A percentile compares a stretch with the other conserved stretches of the same genome.
Evolutionary conservation across 2,329 filamentous ascomycete genomes (phyloP).

Genomic region (Endocalyx cinctus): DNA sequence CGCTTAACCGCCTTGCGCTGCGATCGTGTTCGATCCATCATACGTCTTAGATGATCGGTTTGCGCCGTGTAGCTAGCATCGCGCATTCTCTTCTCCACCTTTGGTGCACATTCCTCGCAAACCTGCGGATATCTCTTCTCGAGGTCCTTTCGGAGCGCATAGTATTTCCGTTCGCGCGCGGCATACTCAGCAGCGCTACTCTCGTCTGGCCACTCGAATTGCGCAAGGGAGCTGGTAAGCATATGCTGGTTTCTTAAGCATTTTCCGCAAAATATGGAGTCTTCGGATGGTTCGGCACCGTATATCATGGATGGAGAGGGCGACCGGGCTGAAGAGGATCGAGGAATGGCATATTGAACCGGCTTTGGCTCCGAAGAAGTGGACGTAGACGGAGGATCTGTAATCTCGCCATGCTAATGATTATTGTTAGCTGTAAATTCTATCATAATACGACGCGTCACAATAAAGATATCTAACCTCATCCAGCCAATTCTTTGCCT

Average conservation of each 20-base stretch:
- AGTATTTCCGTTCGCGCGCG: slow-evolving; percentile 63
- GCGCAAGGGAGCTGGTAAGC: slow-evolving; percentile 68
- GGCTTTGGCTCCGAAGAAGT: slow-evolving; percentile 39
- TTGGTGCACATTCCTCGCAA: slow-evolving; percentile 74
- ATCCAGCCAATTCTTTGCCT: slow-evolving; percentile 85
- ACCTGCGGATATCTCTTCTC: slow-evolving; percentile 86
- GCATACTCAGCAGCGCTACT: slow-evolving; percentile 63
- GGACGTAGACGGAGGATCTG: slow-evolving; percentile 70
- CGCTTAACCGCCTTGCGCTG: slow-evolving; percentile 37
- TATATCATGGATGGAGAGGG: slow-evolving; percentile 25
- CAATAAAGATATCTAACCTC: slow-evolving; percentile 52
- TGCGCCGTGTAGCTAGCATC: slow-evolving; percentile 75
- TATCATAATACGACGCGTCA: no score
- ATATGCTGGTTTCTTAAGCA: slow-evolving; percentile 89
- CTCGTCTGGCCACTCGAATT: slow-evolving; percentile 70
- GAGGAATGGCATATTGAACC: slow-evolving; percentile 44
- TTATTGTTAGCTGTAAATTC: slow-evolving; percentile 15
- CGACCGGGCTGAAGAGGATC: slow-evolving; percentile 25
- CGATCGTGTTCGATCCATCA: slow-evolving; percentile 62
- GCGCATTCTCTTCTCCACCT: slow-evolving; percentile 64
- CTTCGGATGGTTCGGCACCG: slow-evolving; percentile 26
- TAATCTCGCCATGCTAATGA: slow-evolving; percentile 79
- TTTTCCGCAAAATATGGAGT: slow-evolving; percentile 61
- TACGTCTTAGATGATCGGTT: slow-evolving; percentile 71
- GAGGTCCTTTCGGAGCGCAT: slow-evolving; percentile 64